Conservation (phyloP, 1,139 yeast species). For the Taiozyma sp. region DNA sequence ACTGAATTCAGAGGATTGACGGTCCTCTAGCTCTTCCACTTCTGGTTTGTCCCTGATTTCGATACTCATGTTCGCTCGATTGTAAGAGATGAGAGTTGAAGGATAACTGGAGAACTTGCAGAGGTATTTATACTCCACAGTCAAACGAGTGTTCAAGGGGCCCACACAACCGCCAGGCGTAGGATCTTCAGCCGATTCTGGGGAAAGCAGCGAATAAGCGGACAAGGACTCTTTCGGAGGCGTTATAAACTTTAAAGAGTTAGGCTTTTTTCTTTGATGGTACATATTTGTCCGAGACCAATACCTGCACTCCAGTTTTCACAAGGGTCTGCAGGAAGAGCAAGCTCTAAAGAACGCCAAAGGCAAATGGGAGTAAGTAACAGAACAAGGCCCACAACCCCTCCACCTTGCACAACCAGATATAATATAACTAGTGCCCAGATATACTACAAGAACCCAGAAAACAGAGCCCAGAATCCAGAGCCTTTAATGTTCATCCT, state of each 20-base stretch:
- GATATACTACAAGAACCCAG: too few relatives aligned
- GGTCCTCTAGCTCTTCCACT: neutral
- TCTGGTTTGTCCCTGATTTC: neutral
- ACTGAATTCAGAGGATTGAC: neutral
- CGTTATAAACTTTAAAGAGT: neutral
- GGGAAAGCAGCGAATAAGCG: neutral
- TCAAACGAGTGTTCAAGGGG: neutral
- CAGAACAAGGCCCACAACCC: neutral
- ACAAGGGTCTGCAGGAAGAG: neutral
- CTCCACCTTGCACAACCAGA: too few relatives aligned
- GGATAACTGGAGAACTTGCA: neutral
- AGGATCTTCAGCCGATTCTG: neutral
- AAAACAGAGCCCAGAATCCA: too few relatives aligned
- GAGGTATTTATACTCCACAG: neutral
- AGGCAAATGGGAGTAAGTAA: neutral
- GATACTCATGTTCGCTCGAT: neutral
- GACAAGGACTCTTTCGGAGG: neutral
- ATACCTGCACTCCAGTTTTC: neutral
- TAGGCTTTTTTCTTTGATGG: neutral
- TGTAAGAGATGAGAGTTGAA: neutral
- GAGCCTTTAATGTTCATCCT: too few relatives aligned
- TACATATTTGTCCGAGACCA: neutral
- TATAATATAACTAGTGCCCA: too few relatives aligned
- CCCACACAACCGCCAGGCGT: neutral
- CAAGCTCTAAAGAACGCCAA: too few relatives aligned